A percentile compares a stretch with the other conserved stretches of the same genome.
phyloP scores from a whole-genome alignment of 1,139 yeast species.

The Suhomyces maxii region DNA sequence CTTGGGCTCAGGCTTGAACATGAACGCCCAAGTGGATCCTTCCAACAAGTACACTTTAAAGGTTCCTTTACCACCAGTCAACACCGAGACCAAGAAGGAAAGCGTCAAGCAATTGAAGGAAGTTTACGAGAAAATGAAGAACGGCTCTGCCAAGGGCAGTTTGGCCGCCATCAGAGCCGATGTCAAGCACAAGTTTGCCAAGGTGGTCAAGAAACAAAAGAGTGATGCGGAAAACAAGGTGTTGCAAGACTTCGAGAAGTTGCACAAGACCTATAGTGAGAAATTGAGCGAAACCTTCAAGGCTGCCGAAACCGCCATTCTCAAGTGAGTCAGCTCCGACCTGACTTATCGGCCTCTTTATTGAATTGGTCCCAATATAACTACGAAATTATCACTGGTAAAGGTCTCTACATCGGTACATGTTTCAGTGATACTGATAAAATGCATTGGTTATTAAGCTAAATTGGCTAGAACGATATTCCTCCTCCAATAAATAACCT shows the following conservation, averaged over 20 bases:
- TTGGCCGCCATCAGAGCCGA: conserved; percentile 64
- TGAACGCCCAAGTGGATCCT: conserved; percentile 78
- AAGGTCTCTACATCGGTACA: not conserved
- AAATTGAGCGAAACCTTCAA: conserved; percentile 61
- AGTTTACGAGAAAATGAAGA: conserved; percentile 62
- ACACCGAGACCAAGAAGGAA: conserved; percentile 65
- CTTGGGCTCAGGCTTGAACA: conserved; percentile 63
- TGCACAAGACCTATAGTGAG: conserved; percentile 62
- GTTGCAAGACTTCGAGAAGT: conserved; percentile 60
- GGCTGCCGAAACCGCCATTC: conserved; percentile 54
- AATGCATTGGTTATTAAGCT: not conserved
- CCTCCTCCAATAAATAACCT: conserved; percentile 37
- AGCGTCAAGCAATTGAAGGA: conserved; percentile 61
- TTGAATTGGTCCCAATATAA: too few relatives aligned
- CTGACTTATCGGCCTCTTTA: too few relatives aligned
- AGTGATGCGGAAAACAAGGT: conserved; percentile 56
- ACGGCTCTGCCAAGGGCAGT: conserved; percentile 42
- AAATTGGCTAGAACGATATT: conserved; percentile 17
- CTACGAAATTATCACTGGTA: too few relatives aligned
- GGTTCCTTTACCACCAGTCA: conserved; percentile 73
- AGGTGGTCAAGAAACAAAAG: conserved; percentile 45
- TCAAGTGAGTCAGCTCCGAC: conserved; percentile 20
- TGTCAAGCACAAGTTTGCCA: conserved; percentile 57
- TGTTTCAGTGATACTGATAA: not conserved
- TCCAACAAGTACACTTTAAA: conserved; percentile 70